Base-by-base conservation (phyloP, 306 rosid genomes). In the Corylus avellana region DNA sequence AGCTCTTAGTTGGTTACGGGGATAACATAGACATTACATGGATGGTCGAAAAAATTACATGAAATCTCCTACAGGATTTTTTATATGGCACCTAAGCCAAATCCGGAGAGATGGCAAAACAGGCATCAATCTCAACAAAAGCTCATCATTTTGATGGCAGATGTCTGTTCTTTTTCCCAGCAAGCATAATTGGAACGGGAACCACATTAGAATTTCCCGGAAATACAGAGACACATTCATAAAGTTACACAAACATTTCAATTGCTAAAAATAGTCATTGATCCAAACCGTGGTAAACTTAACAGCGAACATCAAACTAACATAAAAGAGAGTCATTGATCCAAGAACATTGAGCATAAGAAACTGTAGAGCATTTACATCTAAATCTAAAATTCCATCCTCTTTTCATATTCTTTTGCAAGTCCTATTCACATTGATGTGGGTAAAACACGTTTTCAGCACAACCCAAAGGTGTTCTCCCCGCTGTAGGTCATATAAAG, bases 401-500 rank as follows among this genome's bases (percentile, higher is more conserved):
- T 49, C 2, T 48, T 55, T 69, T 16, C 32, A 66, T 32, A 46
- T 51, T 17, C 64, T 80, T 72, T 53, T 70, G 47, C 32, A 27
- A 77, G 63, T 75, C 61, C 77, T 82, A 82, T 85, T 80, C 87
- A 85, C 89, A 85, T 44, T 67, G 80, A 78, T 70, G 44, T 20
- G 22, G 39, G 56, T 62, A 5, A 32, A 66, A 12, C 69, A 80
- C 61, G 32, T 16, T 74, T 87, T 87, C 87, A 84, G 83, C 73
- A 80, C 27, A 39, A 32, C 75, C 91, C 94, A 12, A 88, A 90
- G 4, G 91, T 82, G 81, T 86, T 88, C 84, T 90, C 92, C 16
- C 91, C 89, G 7, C 87, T 88, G 85, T 90, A 90, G 49, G 81
- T 80, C 90, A 90, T 84, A 42, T 90, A 90, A 35, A 90, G 88